Evolutionary conservation across 345 rosid genomes (phyloP).

Genomic region (Draba incana): DNA sequence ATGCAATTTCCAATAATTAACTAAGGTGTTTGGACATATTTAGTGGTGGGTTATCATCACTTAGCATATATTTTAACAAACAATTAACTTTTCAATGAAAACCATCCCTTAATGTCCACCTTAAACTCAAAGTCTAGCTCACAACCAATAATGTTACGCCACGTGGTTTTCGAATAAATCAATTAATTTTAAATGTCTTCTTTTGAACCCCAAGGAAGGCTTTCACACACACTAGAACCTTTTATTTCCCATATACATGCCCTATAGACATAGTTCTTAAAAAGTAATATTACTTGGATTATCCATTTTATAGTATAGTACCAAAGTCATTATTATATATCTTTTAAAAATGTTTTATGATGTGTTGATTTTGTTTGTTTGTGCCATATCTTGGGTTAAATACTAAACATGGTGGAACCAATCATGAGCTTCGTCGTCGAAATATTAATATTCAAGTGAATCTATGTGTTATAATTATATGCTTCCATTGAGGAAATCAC

Average conservation of each 20-base stretch:
- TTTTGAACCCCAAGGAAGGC: constrained; percentile 14
- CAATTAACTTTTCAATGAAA: constrained; percentile 30
- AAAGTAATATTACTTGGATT: constrained; percentile 51
- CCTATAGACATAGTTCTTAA: constrained; percentile 64
- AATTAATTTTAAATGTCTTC: constrained; percentile 11
- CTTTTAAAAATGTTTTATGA: background rate
- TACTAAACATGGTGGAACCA: constrained; percentile 67
- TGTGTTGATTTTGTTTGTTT: constrained; percentile 35
- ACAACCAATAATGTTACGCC: constrained; percentile 44
- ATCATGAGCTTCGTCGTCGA: constrained; percentile 53
- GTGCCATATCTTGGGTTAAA: constrained; percentile 38
- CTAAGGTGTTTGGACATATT: constrained; percentile 33
- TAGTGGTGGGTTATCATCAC: constrained; percentile 41
- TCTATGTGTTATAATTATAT: constrained; percentile 25
- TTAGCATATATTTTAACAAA: constrained; percentile 29
- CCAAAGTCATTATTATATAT: constrained; percentile 29
- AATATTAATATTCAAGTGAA: constrained; percentile 33
- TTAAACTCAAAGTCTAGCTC: constrained; percentile 43
- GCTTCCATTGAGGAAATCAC: constrained; percentile 47
- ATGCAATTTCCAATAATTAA: constrained; percentile 24
- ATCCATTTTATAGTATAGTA: constrained; percentile 38
- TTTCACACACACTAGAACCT: constrained; percentile 24
- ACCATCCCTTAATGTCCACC: constrained; percentile 46
- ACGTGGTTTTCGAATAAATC: constrained; percentile 43
- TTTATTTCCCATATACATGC: constrained; percentile 53